These are phyloP conservation scores for Penicillium sp. DNA, from an alignment of 2,329 filamentous ascomycete species.

Conservation along the genomic window DNA sequence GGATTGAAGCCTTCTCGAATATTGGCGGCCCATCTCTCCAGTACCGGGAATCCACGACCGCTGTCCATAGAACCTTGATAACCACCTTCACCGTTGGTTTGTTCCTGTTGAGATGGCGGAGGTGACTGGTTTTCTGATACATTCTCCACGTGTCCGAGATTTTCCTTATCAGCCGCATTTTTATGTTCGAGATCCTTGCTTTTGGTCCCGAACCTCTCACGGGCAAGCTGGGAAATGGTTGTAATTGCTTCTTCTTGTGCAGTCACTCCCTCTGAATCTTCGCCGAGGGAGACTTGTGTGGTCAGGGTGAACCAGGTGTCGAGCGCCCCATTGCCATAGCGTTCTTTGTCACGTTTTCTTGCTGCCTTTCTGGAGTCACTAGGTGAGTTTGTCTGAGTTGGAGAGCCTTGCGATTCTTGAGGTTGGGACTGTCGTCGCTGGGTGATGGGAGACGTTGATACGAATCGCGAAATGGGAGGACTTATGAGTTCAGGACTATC, in stretches of 20 bases:
- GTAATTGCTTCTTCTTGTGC: neutral
- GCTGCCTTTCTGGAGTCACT: constrained; percentile 5
- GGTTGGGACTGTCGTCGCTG: neutral
- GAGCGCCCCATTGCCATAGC: constrained; percentile 23
- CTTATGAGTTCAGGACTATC: constrained; percentile 1
- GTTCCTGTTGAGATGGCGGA: neutral
- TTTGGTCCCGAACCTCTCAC: constrained; percentile 10
- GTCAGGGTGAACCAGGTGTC: constrained; percentile 24
- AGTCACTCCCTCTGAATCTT: neutral
- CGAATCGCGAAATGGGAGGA: neutral
- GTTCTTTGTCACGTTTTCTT: constrained; percentile 17
- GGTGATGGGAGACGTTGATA: constrained; percentile 10
- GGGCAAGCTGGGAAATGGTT: constrained; percentile 17
- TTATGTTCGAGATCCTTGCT: too few relatives aligned
- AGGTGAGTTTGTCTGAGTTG: neutral
- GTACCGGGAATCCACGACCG: constrained; percentile 22
- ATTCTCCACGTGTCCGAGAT: neutral
- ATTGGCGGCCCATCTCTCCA: constrained; percentile 24
- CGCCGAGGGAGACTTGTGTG: constrained; percentile 10
- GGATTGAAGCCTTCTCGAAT: constrained; percentile 10
- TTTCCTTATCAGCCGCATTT: neutral
- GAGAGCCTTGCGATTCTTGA: neutral
- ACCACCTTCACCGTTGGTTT: neutral
- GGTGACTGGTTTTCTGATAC: neutral
- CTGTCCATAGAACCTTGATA: constrained; percentile 15